Evolutionary conservation across 371 early-diverging fungal species (phyloP).

Genomic region (Syncephalis plumigaleata): DNA sequence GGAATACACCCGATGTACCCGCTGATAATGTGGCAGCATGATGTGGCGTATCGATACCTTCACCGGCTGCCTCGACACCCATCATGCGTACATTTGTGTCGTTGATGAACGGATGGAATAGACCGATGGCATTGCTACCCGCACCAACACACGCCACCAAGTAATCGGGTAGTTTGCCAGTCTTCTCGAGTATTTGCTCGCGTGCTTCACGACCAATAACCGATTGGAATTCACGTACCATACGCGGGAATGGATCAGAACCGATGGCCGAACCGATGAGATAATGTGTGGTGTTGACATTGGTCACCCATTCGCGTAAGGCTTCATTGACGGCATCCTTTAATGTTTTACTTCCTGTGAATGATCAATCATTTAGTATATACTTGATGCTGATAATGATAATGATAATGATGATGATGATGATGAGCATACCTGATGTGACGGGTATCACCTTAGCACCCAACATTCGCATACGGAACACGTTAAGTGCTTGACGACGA

Average conservation of each 20-base stretch:
- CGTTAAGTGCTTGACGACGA: conserved; percentile 85
- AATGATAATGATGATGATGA: too few species aligned
- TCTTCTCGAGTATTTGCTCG: conserved; percentile 60
- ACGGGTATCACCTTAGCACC: conserved; percentile 90
- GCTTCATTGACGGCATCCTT: conserved; percentile 98
- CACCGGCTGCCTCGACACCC: conserved; percentile 91
- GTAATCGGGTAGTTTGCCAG: conserved; percentile 74
- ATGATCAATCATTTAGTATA: conserved; percentile 1
- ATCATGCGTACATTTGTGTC: conserved; percentile 65
- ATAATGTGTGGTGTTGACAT: conserved; percentile 85
- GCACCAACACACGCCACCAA: conserved; percentile 94
- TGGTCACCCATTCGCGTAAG: conserved; percentile 96
- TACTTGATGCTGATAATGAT: conserved; percentile 1
- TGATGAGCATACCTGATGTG: conserved; percentile 33
- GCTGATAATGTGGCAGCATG: conserved; percentile 83
- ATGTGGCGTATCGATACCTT: conserved; percentile 59
- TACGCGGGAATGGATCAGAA: conserved; percentile 84
- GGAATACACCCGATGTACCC: conserved; percentile 88
- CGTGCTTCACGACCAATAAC: conserved; percentile 80
- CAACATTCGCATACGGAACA: conserved; percentile 87
- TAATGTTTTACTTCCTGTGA: conserved; percentile 52
- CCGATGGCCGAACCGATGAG: conserved; percentile 94
- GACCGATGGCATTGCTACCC: conserved; percentile 91
- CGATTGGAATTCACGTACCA: conserved; percentile 93
- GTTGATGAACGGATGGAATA: conserved; percentile 86